Evolutionary conservation across 2,329 filamentous ascomycete species (phyloP).

Genomic region (Sclerotinia subarctica): DNA sequence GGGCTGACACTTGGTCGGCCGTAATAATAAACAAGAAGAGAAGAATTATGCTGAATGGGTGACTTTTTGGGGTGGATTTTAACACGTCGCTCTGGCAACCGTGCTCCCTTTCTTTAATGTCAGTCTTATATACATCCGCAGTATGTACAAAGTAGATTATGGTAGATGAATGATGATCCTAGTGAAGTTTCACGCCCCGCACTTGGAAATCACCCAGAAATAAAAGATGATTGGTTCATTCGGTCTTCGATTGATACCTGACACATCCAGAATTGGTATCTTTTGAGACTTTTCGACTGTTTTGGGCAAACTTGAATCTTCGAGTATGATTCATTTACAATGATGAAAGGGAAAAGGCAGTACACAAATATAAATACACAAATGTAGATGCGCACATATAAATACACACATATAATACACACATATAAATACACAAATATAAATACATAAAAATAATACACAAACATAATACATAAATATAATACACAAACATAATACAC

Average conservation of each 20-base stretch:
- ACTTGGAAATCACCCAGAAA: neutral
- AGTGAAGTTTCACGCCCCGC: constrained; percentile 7
- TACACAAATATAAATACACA: neutral
- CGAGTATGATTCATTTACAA: neutral
- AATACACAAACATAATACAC: too few species aligned
- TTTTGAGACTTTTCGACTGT: neutral
- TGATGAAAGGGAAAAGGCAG: neutral
- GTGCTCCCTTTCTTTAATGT: constrained; percentile 5
- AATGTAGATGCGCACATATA: too few species aligned
- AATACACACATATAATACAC: too few species aligned
- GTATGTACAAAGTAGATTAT: too few species aligned
- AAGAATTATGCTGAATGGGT: neutral
- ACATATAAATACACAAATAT: too few species aligned
- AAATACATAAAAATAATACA: too few species aligned
- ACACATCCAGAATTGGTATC: neutral
- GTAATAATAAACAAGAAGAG: neutral
- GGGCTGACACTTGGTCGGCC: neutral
- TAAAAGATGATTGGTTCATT: neutral
- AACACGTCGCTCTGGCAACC: constrained; percentile 16
- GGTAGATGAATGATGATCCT: neutral
- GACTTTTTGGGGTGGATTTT: neutral
- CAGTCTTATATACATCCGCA: too few species aligned
- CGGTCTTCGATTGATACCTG: neutral
- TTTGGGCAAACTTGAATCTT: neutral
- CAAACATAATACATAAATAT: too few species aligned